Conservation (phyloP, 495 filamentous ascomycete species). For the Aeminium ludgeri region DNA sequence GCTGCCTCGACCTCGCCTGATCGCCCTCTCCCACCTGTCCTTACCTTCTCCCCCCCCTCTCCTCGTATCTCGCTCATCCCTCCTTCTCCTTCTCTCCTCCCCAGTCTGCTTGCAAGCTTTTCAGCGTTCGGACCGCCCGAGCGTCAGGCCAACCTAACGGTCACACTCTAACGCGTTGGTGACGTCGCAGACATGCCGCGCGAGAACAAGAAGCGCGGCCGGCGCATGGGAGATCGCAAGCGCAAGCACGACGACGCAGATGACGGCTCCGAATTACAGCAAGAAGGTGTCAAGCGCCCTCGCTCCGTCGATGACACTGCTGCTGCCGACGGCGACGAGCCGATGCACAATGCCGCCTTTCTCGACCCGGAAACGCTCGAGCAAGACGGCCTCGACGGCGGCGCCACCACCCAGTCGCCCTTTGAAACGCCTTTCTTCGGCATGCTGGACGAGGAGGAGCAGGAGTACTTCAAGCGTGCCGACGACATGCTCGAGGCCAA, state of each 20-base stretch:
- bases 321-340: not conserved
- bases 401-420: slow-evolving; percentile 13
- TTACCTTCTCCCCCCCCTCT: too few relatives aligned
- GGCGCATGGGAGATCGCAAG: slow-evolving; percentile 41
- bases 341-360: slow-evolving; percentile 8
- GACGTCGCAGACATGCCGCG: slow-evolving; percentile 32
- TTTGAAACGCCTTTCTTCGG: slow-evolving; percentile 60
- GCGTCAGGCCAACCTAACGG: too few relatives aligned
- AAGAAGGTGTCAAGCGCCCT: slow-evolving; percentile 14
- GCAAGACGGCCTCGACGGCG: slow-evolving; percentile 11
- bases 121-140: too few relatives aligned
- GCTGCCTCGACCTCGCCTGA: too few relatives aligned
- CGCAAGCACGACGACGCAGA: slow-evolving; percentile 31
- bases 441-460: slow-evolving; percentile 73
- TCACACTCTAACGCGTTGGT: not conserved
- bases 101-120: too few relatives aligned
- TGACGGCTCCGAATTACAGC: not conserved
- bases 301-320: slow-evolving; percentile 10
- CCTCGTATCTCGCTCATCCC: too few relatives aligned
- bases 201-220: slow-evolving; percentile 52
- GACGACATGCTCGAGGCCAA: slow-evolving; percentile 79
- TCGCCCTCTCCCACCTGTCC: too few relatives aligned
- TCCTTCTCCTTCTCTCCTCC: not conserved
- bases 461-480: slow-evolving; percentile 82
- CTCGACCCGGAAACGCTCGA: too few relatives aligned